A percentile compares a stretch with the other conserved stretches of the same genome.
Evolutionary conservation across 306 rosid genomes (phyloP).

Genomic region (Fragaria vesca): DNA sequence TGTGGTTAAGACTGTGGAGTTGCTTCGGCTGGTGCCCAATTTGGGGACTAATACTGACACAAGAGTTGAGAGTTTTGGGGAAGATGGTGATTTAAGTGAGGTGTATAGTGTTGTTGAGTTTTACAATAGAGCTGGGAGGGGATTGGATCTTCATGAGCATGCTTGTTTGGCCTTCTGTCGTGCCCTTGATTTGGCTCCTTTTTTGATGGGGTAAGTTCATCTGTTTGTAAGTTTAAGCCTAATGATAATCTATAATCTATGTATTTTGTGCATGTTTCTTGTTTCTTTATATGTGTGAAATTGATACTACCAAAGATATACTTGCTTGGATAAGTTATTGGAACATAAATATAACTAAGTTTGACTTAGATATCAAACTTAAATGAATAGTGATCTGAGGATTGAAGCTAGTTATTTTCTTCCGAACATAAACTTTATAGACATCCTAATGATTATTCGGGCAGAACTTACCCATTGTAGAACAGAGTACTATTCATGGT

Average conservation of each 20-base stretch:
- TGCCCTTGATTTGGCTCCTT: conserved; percentile 61
- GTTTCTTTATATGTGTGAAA: neutral
- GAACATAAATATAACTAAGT: neutral
- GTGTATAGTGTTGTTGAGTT: conserved; percentile 47
- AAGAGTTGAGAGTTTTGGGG: conserved; percentile 21
- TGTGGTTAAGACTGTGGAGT: conserved; percentile 52
- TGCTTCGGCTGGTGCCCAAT: conserved; percentile 57
- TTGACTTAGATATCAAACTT: neutral
- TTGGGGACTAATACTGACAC: conserved; percentile 51
- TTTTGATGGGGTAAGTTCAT: conserved; percentile 57
- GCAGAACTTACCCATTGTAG: neutral
- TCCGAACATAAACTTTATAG: neutral
- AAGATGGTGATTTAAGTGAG: conserved; percentile 37
- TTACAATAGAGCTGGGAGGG: conserved; percentile 46
- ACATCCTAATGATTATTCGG: neutral
- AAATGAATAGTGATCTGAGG: neutral
- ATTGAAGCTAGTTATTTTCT: neutral
- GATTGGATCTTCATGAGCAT: conserved; percentile 86
- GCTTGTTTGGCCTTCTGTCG: conserved; percentile 84
- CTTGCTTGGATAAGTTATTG: neutral
- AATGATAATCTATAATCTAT: neutral
- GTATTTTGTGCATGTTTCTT: neutral
- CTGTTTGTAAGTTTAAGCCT: neutral
- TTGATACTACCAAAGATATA: neutral
- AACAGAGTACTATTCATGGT: neutral